A percentile compares a stretch with the other conserved stretches of the same genome.
phyloP scores from a whole-genome alignment of 345 rosid genomes.

The Litchi chinensis region DNA sequence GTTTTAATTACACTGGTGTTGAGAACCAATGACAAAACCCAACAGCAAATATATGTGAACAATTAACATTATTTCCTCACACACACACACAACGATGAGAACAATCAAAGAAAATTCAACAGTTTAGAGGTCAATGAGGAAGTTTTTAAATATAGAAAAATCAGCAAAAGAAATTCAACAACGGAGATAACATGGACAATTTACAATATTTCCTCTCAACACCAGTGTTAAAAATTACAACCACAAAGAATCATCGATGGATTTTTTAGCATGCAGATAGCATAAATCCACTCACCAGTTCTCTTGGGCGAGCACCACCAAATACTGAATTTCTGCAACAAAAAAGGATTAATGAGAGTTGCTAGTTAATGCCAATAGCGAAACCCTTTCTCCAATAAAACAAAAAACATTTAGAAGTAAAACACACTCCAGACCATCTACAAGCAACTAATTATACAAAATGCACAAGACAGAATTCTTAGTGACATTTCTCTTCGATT shows the following conservation, averaged over 20 bases:
- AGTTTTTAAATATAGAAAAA: constrained; percentile 14
- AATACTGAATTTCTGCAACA: constrained; percentile 66
- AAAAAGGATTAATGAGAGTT: constrained; percentile 21
- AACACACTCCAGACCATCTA: neutral
- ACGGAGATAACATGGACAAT: neutral
- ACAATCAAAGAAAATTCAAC: constrained; percentile 8
- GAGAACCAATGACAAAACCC: neutral
- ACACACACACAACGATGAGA: neutral
- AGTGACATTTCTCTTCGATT: neutral
- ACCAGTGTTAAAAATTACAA: neutral
- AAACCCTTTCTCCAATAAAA: neutral
- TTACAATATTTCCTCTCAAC: neutral
- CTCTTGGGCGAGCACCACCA: constrained; percentile 90
- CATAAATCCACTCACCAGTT: constrained; percentile 56
- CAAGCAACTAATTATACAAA: neutral
- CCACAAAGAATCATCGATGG: neutral
- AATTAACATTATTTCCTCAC: neutral
- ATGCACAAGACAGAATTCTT: neutral
- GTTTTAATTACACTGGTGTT: neutral
- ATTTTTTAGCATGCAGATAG: constrained; percentile 6
- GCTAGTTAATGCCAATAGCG: neutral
- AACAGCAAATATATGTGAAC: neutral
- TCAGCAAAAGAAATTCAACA: too few species aligned
- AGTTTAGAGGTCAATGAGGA: neutral
- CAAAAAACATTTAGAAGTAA: neutral